phyloP scores from a whole-genome alignment of 1,284 basidiomycete genomes.

The Pseudozyma flocculosa region DNA sequence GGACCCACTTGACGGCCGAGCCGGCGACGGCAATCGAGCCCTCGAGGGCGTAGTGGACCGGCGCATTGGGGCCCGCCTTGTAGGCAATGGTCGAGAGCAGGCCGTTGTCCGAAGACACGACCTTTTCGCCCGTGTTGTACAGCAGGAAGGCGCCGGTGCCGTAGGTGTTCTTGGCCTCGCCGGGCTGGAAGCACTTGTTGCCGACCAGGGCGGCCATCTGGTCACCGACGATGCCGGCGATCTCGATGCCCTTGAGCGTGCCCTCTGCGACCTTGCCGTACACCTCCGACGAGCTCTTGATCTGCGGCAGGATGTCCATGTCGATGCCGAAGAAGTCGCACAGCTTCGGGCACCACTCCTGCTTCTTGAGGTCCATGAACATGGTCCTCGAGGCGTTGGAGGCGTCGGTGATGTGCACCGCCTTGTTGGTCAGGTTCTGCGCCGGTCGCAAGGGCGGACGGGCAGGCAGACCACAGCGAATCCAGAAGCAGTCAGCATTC shows the following conservation, averaged over 20 bases:
- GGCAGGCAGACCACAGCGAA: too few relatives aligned
- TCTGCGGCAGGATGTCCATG: slow-evolving; percentile 74
- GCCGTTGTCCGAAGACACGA: slow-evolving; percentile 81
- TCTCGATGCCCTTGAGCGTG: slow-evolving; percentile 73
- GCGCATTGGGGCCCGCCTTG: slow-evolving; percentile 75
- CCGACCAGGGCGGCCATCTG: slow-evolving; percentile 95
- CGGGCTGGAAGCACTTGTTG: slow-evolving; percentile 68
- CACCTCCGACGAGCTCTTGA: slow-evolving; percentile 88
- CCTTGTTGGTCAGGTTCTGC: slow-evolving; percentile 82
- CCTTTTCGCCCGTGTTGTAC: slow-evolving; percentile 86
- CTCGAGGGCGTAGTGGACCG: slow-evolving; percentile 88
- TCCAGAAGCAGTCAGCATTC: too few relatives aligned
- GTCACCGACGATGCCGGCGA: slow-evolving; percentile 90
- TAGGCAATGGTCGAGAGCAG: slow-evolving; percentile 93
- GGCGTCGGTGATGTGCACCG: slow-evolving; percentile 88
- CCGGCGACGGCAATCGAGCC: slow-evolving; percentile 94
- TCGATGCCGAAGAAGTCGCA: slow-evolving; percentile 85
- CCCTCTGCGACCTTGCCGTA: slow-evolving; percentile 76
- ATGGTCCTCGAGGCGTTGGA: slow-evolving; percentile 96
- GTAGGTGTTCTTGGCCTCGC: slow-evolving; percentile 59
- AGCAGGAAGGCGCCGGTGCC: slow-evolving; percentile 92
- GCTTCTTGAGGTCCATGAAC: slow-evolving; percentile 77
- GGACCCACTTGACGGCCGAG: slow-evolving; percentile 90
- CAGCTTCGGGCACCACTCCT: slow-evolving; percentile 80
- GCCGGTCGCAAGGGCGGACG: too few relatives aligned